Conservation (phyloP, 225 moss, liverwort and hornwort species). For the Neckera pumila region DNA sequence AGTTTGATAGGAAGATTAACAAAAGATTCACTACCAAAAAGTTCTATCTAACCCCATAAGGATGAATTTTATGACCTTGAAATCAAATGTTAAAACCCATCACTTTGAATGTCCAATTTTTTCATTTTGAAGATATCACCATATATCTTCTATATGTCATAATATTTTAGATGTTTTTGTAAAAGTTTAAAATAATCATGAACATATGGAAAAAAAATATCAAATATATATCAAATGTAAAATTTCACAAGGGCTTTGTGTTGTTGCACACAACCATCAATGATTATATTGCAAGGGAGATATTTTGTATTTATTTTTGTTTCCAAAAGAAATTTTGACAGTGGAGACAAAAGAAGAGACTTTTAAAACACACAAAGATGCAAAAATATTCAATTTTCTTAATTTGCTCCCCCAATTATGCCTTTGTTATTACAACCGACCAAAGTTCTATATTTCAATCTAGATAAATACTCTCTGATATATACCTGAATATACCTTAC, state of each 20-base stretch:
- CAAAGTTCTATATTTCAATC: not conserved
- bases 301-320: not conserved
- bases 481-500: not conserved
- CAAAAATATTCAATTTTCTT: no score
- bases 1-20: not conserved
- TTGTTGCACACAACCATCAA: accelerated
- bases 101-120: accelerated
- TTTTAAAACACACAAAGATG: accelerated
- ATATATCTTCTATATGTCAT: not conserved
- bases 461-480: accelerated
- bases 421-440: accelerated
- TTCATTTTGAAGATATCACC: not conserved
- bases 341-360: accelerated
- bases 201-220: not conserved
- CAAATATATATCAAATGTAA: not conserved
- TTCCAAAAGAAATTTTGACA: not conserved
- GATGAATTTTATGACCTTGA: not conserved
- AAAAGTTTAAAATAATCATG: not conserved
- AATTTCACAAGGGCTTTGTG: accelerated
- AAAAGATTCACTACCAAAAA: not conserved
- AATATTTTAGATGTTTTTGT: not conserved
- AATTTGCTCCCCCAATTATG: no score
- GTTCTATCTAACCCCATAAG: accelerated
- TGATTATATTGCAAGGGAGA: not conserved
- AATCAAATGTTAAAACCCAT: not conserved